Base-by-base conservation (phyloP, 1,284 basidiomycete genomes). In the Microstroma glucosiphilum region DNA sequence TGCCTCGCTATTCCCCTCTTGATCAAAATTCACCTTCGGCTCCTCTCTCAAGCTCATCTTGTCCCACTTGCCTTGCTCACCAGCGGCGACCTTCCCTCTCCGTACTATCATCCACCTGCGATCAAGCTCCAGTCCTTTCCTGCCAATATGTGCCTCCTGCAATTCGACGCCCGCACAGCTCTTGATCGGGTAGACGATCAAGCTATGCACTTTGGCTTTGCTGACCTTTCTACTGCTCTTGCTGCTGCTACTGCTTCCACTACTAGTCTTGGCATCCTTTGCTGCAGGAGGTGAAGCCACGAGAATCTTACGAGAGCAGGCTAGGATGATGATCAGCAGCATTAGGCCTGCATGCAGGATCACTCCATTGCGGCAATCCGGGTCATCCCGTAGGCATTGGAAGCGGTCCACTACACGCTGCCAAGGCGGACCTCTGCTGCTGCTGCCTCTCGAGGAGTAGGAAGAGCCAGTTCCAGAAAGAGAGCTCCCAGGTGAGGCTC, bases 101-200 rank as follows among this genome's bases (percentile, higher is more conserved):
- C 61, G n/a, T 2, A 73, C 58, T 13, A 73, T 65, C 62, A 71
- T 69, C 72, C 72, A 75, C 30, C 68, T 58, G 21, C 71, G 62
- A 54, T 75, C 72, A 40, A 71, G 63, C 25, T 73, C 64, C 25
- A 73, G 67, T 0, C 72, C 72, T 41, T 73, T 70, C 12, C 26
- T 19, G 1, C 61, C 68, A 15, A 73, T 30, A 0, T 57, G 12
- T 2, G 63, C 61, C 0, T 43, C 25, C 6, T 56, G 1, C 1
- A 75, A 60, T 11, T 60, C 56, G 6, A 67, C 56, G 17, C 66
- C 69, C 0, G 66, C 65, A 26, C 72, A 72, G 6, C 64, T 67
- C 57, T 75, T 75, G 60, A 75, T 68, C 4, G 72, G 71, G 26
- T 75, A 73, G 56, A 75, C 58, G 51, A 60, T 63, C 40, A 75